Evolutionary conservation across 2,329 filamentous ascomycete genomes (phyloP).

Genomic region (Aspergillus sp.): DNA sequence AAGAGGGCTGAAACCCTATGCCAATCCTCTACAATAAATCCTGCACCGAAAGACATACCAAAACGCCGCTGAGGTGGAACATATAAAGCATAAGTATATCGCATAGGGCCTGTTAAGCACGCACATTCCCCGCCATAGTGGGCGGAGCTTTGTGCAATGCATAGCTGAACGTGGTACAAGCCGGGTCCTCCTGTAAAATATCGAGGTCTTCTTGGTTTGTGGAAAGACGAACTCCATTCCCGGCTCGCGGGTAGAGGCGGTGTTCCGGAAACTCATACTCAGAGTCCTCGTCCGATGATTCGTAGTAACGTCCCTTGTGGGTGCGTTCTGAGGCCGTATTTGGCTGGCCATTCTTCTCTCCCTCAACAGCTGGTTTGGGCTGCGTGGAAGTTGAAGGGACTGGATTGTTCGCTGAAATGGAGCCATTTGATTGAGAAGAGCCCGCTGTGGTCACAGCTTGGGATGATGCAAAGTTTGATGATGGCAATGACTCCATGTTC

Average conservation of each 20-base stretch:
- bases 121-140: constrained; percentile 6
- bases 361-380: neutral
- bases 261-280: constrained; percentile 52
- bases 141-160: constrained; percentile 30
- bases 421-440: constrained; percentile 9
- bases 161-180: constrained; percentile 59
- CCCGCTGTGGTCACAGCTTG: constrained; percentile 8
- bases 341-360: neutral
- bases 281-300: constrained; percentile 41
- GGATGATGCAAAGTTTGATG: constrained; percentile 23
- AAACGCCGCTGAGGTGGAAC: neutral
- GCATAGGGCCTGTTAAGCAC: constrained; percentile 13
- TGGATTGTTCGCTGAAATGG: constrained; percentile 3
- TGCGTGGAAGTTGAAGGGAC: neutral
- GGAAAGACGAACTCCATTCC: constrained; percentile 60
- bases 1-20: neutral
- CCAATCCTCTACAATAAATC: neutral
- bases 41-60: neutral
- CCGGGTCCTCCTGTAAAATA: constrained; percentile 62
- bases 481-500: constrained; percentile 28
- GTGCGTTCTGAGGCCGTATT: neutral
- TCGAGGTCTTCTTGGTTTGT: constrained; percentile 60
- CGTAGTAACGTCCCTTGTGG: constrained; percentile 24
- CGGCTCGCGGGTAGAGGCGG: constrained; percentile 62
- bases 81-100: neutral